A percentile compares a stretch with the other conserved stretches of the same genome.
Evolutionary conservation across 768 basidiomycete species (phyloP).

Genomic region (Phallus indusiatus): DNA sequence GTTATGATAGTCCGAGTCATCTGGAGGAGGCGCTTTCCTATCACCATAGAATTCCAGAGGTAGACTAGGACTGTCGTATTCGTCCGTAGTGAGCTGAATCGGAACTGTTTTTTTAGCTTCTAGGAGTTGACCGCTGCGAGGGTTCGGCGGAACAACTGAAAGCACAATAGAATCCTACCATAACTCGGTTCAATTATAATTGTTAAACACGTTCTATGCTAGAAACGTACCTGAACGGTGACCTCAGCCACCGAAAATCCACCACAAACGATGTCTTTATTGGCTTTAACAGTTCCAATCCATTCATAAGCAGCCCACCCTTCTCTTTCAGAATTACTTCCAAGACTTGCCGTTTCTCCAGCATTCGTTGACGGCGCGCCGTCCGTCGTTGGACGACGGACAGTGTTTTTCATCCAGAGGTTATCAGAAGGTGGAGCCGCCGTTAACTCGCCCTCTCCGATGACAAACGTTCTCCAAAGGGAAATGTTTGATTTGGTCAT

Average conservation of each 20-base stretch:
- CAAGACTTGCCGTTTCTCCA: background rate
- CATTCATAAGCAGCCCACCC: slow-evolving; percentile 26
- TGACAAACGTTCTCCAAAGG: slow-evolving; percentile 9
- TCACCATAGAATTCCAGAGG: background rate
- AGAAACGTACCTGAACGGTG: slow-evolving; percentile 42
- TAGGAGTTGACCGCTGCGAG: slow-evolving; percentile 41
- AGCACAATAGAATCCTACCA: slow-evolving; percentile 57
- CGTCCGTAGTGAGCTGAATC: slow-evolving; percentile 54
- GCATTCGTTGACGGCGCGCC: background rate
- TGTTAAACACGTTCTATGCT: too few species aligned
- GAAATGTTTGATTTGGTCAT: slow-evolving; percentile 28
- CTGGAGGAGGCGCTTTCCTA: background rate
- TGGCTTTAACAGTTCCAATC: slow-evolving; percentile 52
- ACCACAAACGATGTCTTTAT: slow-evolving; percentile 41
- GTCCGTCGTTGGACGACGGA: background rate
- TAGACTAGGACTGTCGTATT: slow-evolving; percentile 25
- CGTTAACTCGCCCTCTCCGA: slow-evolving; percentile 46
- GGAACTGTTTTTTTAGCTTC: slow-evolving; percentile 58
- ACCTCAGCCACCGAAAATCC: slow-evolving; percentile 62
- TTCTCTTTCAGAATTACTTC: slow-evolving; percentile 2
- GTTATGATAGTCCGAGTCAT: background rate
- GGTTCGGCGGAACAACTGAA: slow-evolving; percentile 49
- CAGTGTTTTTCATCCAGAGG: slow-evolving; percentile 3
- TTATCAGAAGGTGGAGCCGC: background rate
- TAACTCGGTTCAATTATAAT: background rate